These are phyloP conservation scores for Mycena chlorophos DNA, from an alignment of 768 basidiomycete species.

Conservation along the genomic window DNA sequence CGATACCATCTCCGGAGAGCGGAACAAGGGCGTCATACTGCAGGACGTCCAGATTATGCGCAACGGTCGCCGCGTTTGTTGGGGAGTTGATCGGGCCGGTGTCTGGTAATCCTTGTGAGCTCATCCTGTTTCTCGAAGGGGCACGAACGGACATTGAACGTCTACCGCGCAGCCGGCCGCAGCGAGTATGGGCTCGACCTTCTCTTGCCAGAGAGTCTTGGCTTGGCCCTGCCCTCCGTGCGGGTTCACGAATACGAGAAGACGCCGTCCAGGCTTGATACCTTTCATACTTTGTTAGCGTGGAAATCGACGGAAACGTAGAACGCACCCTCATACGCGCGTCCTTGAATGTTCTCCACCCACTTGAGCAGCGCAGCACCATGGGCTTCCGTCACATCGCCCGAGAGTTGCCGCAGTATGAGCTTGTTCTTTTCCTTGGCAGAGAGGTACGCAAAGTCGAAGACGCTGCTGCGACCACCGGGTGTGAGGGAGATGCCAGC, in stretches of 20 bases:
- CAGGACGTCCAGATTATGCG: conserved; percentile 37
- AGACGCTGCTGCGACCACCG: conserved; percentile 11
- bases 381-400: conserved; percentile 13
- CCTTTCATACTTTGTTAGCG: no score
- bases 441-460: conserved; percentile 22
- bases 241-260: conserved; percentile 59
- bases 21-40: conserved; percentile 53
- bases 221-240: conserved; percentile 59
- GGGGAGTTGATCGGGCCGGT: conserved; percentile 26
- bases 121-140: not conserved
- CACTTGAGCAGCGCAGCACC: conserved; percentile 10
- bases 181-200: conserved; percentile 53
- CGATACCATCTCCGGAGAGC: conserved; percentile 60
- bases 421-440: conserved; percentile 12
- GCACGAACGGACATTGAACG: conserved; percentile 42
- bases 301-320: not conserved
- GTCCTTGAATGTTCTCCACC: conserved; percentile 14
- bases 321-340: conserved; percentile 14
- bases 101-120: conserved; percentile 1
- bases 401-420: conserved; percentile 15
- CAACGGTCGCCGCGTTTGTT: conserved; percentile 49
- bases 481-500: conserved; percentile 13
- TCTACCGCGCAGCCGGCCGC: conserved; percentile 50
- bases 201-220: conserved; percentile 35
- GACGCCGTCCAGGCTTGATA: conserved; percentile 36